phyloP scores from a whole-genome alignment of 345 rosid species.

The Carallia brachiata region DNA sequence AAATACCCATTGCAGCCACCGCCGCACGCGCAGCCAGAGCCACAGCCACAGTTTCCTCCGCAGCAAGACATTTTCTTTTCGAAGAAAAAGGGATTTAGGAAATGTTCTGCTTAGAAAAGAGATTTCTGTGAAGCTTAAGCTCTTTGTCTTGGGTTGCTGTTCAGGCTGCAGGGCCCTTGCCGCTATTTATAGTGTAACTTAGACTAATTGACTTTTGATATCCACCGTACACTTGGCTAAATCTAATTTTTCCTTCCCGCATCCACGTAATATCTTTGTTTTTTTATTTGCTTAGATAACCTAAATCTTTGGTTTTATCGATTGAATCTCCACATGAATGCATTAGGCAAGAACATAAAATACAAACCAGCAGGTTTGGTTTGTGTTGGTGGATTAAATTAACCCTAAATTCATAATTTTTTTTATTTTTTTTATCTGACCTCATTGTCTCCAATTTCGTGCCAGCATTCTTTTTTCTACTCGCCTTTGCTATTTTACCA shows the following conservation, averaged over 20 bases:
- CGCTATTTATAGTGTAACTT: slow-evolving; percentile 17
- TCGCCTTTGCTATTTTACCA: too few species aligned
- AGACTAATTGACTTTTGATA: neutral
- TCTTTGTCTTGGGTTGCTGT: neutral
- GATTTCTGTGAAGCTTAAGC: neutral
- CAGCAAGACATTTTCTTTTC: slow-evolving; percentile 18
- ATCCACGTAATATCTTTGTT: neutral
- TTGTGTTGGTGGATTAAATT: too few species aligned
- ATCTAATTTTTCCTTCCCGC: neutral
- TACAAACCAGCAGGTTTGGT: too few species aligned
- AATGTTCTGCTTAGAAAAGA: neutral
- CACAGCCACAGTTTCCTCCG: slow-evolving; percentile 25
- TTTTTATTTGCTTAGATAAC: neutral
- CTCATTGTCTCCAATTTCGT: too few species aligned
- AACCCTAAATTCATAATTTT: too few species aligned
- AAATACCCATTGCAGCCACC: slow-evolving; percentile 14
- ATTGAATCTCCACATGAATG: too few species aligned
- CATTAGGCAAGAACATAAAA: too few species aligned
- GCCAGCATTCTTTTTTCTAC: too few species aligned
- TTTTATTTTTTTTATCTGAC: too few species aligned
- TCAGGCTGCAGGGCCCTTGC: fast-evolving
- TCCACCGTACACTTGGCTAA: slow-evolving; percentile 37
- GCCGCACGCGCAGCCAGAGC: slow-evolving; percentile 25
- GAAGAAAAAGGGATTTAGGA: neutral
- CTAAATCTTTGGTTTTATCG: neutral